Conservation (phyloP, 2,329 filamentous ascomycete genomes). For the Escovopsis sp. region DNA sequence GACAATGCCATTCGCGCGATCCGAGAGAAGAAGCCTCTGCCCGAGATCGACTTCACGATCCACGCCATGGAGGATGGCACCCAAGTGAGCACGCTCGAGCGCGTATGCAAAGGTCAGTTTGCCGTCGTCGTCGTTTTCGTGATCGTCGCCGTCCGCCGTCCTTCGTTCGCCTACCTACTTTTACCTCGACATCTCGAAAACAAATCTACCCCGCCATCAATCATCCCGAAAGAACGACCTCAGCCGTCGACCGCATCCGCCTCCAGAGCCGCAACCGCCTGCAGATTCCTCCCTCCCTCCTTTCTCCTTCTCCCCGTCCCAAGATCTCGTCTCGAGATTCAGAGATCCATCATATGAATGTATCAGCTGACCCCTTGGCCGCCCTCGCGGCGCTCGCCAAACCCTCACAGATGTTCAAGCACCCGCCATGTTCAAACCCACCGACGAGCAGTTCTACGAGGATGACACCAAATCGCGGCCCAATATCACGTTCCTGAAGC, state of each 20-base stretch:
- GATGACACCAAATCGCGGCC: constrained; percentile 77
- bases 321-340: too few species aligned
- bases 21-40: constrained; percentile 84
- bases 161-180: too few species aligned
- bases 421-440: constrained; percentile 82
- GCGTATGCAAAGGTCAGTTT: constrained; percentile 88
- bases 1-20: constrained; percentile 89
- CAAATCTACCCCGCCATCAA: constrained; percentile 6
- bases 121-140: neutral
- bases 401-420: constrained; percentile 76
- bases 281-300: too few species aligned
- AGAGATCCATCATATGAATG: too few species aligned
- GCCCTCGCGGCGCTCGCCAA: constrained; percentile 1
- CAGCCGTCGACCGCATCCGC: too few species aligned
- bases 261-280: too few species aligned
- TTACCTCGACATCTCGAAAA: neutral
- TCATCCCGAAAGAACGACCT: neutral
- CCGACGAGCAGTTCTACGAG: constrained; percentile 87
- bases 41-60: constrained; percentile 96
- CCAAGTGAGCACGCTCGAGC: constrained; percentile 87
- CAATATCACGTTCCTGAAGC: constrained; percentile 86
- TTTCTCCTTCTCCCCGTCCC: too few species aligned
- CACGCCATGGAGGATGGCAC: constrained; percentile 97
- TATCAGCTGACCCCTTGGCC: constrained; percentile 5
- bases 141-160: neutral